phyloP scores from a whole-genome alignment of 2,329 filamentous ascomycete genomes.

The Pseudogymnoascus sp. region DNA sequence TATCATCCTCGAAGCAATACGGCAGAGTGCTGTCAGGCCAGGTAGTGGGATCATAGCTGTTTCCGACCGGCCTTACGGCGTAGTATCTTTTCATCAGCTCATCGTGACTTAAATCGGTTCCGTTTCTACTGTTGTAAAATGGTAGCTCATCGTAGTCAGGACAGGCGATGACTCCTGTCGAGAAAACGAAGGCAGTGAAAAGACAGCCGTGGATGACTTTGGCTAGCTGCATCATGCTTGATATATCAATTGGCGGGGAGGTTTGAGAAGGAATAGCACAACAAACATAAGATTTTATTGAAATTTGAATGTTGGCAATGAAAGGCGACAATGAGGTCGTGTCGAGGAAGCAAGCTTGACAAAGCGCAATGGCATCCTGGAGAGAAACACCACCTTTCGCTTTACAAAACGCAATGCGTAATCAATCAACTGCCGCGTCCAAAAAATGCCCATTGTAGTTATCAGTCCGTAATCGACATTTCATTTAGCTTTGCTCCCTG shows the following conservation, averaged over 20 bases:
- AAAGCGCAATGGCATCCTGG: too few species aligned
- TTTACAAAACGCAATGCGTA: not conserved
- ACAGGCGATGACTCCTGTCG: not conserved
- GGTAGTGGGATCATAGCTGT: not conserved
- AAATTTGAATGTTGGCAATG: not conserved
- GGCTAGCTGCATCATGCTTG: not conserved
- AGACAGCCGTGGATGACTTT: not conserved
- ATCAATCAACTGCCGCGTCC: not conserved
- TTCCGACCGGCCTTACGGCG: not conserved
- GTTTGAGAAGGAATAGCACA: not conserved
- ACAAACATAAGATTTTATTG: not conserved
- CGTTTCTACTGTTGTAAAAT: not conserved
- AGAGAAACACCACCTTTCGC: not conserved
- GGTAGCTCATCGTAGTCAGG: not conserved
- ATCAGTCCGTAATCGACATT: not conserved
- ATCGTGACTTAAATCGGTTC: not conserved
- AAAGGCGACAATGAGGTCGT: not conserved
- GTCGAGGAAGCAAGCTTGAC: not conserved
- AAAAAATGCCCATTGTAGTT: not conserved
- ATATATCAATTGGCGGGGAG: not conserved
- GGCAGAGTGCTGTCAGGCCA: slow-evolving; percentile 3
- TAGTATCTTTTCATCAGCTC: not conserved
- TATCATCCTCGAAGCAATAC: slow-evolving; percentile 7
- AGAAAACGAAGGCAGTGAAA: not conserved
- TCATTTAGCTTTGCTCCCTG: not conserved